Base-by-base conservation (phyloP, 2,329 filamentous ascomycete genomes). In the Penicillium sp. region DNA sequence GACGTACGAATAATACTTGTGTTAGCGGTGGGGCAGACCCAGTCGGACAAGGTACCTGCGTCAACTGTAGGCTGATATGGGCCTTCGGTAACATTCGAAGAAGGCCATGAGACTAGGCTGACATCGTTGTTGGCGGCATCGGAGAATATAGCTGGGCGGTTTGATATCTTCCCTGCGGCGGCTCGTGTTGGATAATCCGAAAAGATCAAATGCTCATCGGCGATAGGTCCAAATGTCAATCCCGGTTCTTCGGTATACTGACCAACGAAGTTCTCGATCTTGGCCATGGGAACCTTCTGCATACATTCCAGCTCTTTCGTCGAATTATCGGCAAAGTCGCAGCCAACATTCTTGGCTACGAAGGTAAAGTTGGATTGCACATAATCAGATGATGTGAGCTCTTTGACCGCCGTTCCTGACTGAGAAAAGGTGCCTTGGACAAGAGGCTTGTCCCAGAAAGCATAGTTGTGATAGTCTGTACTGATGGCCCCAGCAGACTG, bases 11-110 rank as follows among this genome's bases (percentile, higher is more conserved):
- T 61, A 26, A 46, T 59, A 27, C 61, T 67, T 10, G 64, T 63
- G 48, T 65, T 2, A 3, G 48, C 48, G 5, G 62, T 60, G 6
- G 65, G 63, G 48, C 69, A 74, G 33, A 68, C 58, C 48, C 63
- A 64, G 7, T 18, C 41, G 10, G 36, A 44, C 17, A 59, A 48
- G 5, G 46, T 51, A 12, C 32, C 42, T 1, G 39, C 43, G 21
- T 54, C 26, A 8, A 51, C 45, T 39, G 34, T 18, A 26, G 48
- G 48, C 24, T 50, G 48, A 18, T 30, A 50, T 1, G 48, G 48
- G 4, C 48, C 48, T 10, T 33, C 48, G 18, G 32, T 37, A 6
- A 30, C 48, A 26, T 49, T 42, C 15, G 46, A 13, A 2, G 49
- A 36, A 5, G 56, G 48, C 42, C 49, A 57, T 21, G 54, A 15